A percentile compares a stretch with the other conserved stretches of the same genome.
Conservation (phyloP, 306 rosid genomes). For the Neltuma alba region DNA sequence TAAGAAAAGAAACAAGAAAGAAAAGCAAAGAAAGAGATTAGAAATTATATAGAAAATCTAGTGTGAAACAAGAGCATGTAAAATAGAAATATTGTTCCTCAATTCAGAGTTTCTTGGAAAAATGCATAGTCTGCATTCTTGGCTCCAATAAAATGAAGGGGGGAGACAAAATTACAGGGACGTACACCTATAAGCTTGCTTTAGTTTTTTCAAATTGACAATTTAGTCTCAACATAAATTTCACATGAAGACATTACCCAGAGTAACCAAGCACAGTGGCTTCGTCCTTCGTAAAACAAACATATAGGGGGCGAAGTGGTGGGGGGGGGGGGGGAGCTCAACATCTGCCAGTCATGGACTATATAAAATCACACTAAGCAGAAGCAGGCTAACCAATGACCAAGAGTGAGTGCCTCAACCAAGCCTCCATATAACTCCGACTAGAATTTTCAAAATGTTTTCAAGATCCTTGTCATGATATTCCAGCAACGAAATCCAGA, state of each 20-base stretch:
- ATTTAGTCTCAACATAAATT: not conserved
- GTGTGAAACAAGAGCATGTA: not conserved
- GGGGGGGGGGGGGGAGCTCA: too few species aligned
- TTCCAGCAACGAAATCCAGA: not conserved
- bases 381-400: conserved; percentile 2
- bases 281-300: not conserved
- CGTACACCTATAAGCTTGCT: not conserved
- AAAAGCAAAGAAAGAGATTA: conserved; percentile 4
- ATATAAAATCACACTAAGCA: not conserved
- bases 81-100: not conserved
- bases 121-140: not conserved
- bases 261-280: conserved; percentile 11
- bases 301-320: not conserved
- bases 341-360: not conserved
- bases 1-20: not conserved
- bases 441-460: not conserved
- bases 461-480: not conserved
- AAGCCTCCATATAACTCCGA: not conserved
- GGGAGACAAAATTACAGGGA: not conserved
- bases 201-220: conserved; percentile 8
- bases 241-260: not conserved
- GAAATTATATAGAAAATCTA: conserved; percentile 19
- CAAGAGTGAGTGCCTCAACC: not conserved
- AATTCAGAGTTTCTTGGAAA: not conserved
- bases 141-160: not conserved